Evolutionary conservation across 345 rosid genomes (phyloP).

Genomic region (Rhizophora apiculata): DNA sequence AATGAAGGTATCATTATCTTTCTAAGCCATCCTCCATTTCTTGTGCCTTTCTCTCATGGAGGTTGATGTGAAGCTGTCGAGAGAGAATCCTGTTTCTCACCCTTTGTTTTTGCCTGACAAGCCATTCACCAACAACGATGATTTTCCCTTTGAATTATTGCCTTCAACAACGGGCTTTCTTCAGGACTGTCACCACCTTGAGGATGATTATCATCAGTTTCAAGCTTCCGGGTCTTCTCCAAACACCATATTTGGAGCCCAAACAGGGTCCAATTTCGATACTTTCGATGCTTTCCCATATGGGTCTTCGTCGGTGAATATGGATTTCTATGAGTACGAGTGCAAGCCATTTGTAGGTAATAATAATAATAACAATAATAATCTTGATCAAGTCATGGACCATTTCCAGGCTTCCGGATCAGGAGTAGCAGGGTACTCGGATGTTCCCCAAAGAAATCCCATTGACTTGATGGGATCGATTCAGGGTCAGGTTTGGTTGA

Average conservation of each 20-base stretch:
- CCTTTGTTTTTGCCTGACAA: constrained; percentile 7
- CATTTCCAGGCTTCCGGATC: constrained; percentile 30
- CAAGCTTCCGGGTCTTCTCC: constrained; percentile 42
- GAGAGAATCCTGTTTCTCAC: background rate
- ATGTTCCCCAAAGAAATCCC: constrained; percentile 20
- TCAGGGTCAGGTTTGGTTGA: constrained; percentile 30
- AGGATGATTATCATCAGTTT: constrained; percentile 21
- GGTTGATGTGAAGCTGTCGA: background rate
- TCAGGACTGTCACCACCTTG: constrained; percentile 51
- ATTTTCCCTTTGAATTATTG: constrained; percentile 30
- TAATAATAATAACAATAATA: constrained; percentile 1
- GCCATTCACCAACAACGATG: constrained; percentile 36
- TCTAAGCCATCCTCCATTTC: background rate
- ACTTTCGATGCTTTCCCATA: constrained; percentile 47
- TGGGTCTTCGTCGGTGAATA: constrained; percentile 29
- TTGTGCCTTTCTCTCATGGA: constrained; percentile 3
- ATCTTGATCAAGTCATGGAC: constrained; percentile 46
- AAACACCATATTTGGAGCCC: constrained; percentile 37
- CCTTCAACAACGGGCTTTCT: constrained; percentile 35
- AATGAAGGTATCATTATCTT: background rate
- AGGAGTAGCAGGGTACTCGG: constrained; percentile 18
- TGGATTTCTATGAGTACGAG: constrained; percentile 43
- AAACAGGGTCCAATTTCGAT: constrained; percentile 32
- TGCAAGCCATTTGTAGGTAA: constrained; percentile 45
- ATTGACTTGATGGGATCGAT: constrained; percentile 31